Evolutionary conservation across 805 yeast genomes (phyloP).

Genomic region (Starmerella powellii): DNA sequence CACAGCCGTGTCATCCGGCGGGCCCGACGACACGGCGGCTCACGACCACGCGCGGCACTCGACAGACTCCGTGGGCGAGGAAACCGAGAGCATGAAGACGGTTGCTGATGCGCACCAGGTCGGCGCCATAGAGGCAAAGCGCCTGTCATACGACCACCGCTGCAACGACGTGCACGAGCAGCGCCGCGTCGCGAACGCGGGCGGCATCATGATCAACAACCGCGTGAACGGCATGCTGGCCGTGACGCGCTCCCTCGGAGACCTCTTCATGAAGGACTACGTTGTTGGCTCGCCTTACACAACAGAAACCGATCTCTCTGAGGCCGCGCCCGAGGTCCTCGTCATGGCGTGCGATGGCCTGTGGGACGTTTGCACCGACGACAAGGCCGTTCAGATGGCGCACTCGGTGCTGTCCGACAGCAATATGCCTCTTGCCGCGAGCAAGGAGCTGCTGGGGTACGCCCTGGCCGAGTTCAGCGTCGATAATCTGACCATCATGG

Average conservation of each 20-base stretch:
- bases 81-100: conserved; percentile 7
- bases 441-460: conserved; percentile 50
- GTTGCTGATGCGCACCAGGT: conserved; percentile 13
- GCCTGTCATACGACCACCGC: conserved; percentile 87
- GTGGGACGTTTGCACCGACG: conserved; percentile 89
- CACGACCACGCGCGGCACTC: neutral
- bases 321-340: conserved; percentile 66
- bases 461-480: conserved; percentile 74
- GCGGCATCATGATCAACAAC: conserved; percentile 80
- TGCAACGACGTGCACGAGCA: conserved; percentile 73
- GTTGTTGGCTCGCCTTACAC: conserved; percentile 90
- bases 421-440: conserved; percentile 46
- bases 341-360: conserved; percentile 93
- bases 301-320: conserved; percentile 63
- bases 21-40: neutral
- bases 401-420: conserved; percentile 35
- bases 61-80: neutral
- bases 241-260: conserved; percentile 87
- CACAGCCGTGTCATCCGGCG: neutral
- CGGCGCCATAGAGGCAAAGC: conserved; percentile 49
- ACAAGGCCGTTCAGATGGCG: conserved; percentile 65
- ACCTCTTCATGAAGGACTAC: conserved; percentile 76
- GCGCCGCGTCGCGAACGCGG: conserved; percentile 58
- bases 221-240: conserved; percentile 94
- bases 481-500: conserved; percentile 90